phyloP scores from a whole-genome alignment of 805 yeast species.

The Kodamaea leandrae region DNA sequence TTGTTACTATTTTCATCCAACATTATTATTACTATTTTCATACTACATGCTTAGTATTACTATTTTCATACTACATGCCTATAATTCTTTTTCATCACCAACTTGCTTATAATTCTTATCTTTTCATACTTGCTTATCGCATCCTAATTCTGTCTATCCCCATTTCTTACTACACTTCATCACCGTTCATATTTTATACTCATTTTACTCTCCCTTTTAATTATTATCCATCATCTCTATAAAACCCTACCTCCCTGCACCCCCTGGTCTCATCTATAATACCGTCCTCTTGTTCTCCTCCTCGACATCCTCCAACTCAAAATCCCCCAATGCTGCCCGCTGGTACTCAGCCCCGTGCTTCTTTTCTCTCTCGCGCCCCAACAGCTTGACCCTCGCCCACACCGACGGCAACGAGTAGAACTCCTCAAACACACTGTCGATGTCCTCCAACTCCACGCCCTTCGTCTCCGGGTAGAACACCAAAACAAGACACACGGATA shows the following conservation, averaged over 20 bases:
- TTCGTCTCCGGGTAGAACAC: constrained; percentile 44
- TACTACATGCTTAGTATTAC: too few species aligned
- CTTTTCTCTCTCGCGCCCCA: not conserved
- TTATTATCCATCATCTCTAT: not conserved
- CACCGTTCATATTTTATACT: not conserved
- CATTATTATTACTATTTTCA: too few species aligned
- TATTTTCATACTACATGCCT: too few species aligned
- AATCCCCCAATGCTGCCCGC: not conserved
- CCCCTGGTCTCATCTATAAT: too few species aligned
- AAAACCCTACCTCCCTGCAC: not conserved
- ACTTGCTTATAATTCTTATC: too few species aligned
- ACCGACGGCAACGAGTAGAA: constrained; percentile 24
- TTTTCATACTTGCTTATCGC: too few species aligned
- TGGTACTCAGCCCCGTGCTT: not conserved
- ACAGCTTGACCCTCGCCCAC: constrained; percentile 13
- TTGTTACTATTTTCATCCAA: too few species aligned
- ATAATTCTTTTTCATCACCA: too few species aligned
- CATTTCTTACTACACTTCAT: too few species aligned
- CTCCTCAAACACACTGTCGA: constrained; percentile 37
- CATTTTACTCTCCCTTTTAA: not conserved
- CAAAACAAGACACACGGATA: constrained; percentile 34
- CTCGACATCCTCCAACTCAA: constrained; percentile 2
- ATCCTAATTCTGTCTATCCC: too few species aligned
- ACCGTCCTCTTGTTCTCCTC: not conserved
- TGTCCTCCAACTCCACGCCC: constrained; percentile 44